Base-by-base conservation (phyloP, 2,329 filamentous ascomycete species). In the Fusarium anguioides region DNA sequence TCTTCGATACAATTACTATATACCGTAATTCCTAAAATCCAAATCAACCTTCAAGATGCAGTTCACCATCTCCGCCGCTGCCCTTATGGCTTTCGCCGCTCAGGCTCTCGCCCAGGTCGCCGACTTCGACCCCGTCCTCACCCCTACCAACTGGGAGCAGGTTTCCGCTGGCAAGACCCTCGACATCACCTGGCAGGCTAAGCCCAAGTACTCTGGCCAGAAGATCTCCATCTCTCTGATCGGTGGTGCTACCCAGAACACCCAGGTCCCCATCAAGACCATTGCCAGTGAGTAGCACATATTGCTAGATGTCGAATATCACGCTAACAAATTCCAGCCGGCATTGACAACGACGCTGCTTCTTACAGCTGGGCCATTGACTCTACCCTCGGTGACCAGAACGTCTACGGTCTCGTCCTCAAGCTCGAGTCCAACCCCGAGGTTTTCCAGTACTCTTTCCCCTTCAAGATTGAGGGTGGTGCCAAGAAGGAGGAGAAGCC, bases 401-500 rank as follows among this genome's bases (percentile, higher is more conserved):
- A 78, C 50, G 81, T 82, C 72, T 90, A 89, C 77, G 88, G 87
- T 68, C 79, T 90, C 75, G 79, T 82, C 78, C 80, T 90, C 77
- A 75, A 76, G 64, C 80, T 83, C 33, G 82, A 85, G 69, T 77
- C 76, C 66, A 74, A 87, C 78, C 52, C 79, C 21, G 65, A 47
- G 12, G 77, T 82, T 74, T 87, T 86, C 83, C 87, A 90, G 82
- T 89, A 84, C 83, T 87, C 86, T 56, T 84, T 83, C 80, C 86
- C 86, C 70, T 90, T 90, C 81, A 71, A 80, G 73, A 87, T 88
- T 72, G 73, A 74, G 54, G 78, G 74, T 44, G 71, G 62, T n/a
- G n/a, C n/a, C 24, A 70, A 57, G 49, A 55, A 53, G 49, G 70
- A 56, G 46, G 56, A 57, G 48, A 29, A 29, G 27, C 27, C 27